These are phyloP conservation scores for Uromyces viciae-fabae DNA, from an alignment of 1,284 basidiomycete species.

Conservation along the genomic window DNA sequence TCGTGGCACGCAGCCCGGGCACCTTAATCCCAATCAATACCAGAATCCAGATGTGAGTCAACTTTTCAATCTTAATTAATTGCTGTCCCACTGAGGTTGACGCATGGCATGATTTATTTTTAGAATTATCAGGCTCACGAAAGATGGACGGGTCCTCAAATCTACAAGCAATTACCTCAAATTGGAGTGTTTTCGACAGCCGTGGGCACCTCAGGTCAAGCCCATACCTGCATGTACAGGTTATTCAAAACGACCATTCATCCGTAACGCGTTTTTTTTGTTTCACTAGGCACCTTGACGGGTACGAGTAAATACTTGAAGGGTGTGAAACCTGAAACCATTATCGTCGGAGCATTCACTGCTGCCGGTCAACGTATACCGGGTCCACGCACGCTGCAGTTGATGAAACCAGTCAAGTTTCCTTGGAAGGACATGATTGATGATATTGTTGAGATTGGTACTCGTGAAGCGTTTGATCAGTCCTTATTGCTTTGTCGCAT, in stretches of 20 bases:
- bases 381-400: conserved; percentile 47
- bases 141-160: conserved; percentile 49
- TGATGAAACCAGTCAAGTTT: conserved; percentile 48
- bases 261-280: too few species aligned
- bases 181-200: conserved; percentile 48
- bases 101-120: neutral
- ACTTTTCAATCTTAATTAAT: neutral
- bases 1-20: conserved; percentile 44
- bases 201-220: conserved; percentile 46
- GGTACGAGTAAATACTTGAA: conserved; percentile 47
- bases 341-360: conserved; percentile 47
- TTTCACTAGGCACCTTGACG: conserved; percentile 48
- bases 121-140: conserved; percentile 47
- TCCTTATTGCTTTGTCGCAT: conserved; percentile 47
- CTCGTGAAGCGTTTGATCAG: conserved; percentile 45
- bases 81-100: neutral
- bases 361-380: conserved; percentile 48
- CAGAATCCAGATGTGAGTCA: conserved; percentile 44
- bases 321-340: conserved; percentile 16
- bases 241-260: too few species aligned
- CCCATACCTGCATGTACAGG: neutral
- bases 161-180: conserved; percentile 48
- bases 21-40: conserved; percentile 49
- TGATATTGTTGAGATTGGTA: conserved; percentile 46
- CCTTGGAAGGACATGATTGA: conserved; percentile 48